Base-by-base conservation (phyloP, 2,329 filamentous ascomycete genomes). In the Xylariaceae sp. region DNA sequence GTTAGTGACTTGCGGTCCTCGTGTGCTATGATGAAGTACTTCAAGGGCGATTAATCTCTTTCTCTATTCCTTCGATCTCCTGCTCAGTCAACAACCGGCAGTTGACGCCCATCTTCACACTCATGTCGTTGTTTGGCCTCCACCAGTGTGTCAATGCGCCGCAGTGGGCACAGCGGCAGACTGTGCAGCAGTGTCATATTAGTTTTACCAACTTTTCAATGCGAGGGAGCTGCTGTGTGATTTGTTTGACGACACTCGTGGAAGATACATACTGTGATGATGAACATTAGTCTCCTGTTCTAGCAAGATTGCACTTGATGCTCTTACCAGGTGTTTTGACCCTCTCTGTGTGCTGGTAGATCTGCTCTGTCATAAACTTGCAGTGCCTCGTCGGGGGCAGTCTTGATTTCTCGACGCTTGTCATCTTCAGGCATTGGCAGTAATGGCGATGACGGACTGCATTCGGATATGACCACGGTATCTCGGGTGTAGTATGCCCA, bases 401-500 rank as follows among this genome's bases (percentile, higher is more conserved):
- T 50, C 6, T 31, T 41, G 6, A 43, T 34, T 6, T 43, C 28
- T 44, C 42, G 16, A 40, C 31, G 17, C 16, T n/a, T 43, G 40
- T 34, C 19, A 12, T 17, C 16, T 2, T 18, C 18, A 5, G 33
- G 4, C 6, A 34, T 39, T 12, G 28, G 45, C 13, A 12, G 22
- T 5, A 31, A 36, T n/a, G n/a, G 10, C 11, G 42, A 39, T 31
- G 11, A 3, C 9, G 34, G 36, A 40, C 19, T 16, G 3, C 31
- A n/a, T 4, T 38, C 5, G 13, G 16, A 13, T 38, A 38, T 14
- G 11, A 5, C 3, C 13, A 38, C 13, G 34, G 42, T 22, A 38
- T 46, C 34, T 5, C 56, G 52, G 11, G 47, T 43, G 42, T 57
- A 62, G 46, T 64, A 63, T 16, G 45, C 57, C 60, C 53, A 61